Evolutionary conservation across 176 grass and related monocot species (phyloP), one percentile per base, ranked within the genome.

Genomic region (Raddia guianensis): DNA sequence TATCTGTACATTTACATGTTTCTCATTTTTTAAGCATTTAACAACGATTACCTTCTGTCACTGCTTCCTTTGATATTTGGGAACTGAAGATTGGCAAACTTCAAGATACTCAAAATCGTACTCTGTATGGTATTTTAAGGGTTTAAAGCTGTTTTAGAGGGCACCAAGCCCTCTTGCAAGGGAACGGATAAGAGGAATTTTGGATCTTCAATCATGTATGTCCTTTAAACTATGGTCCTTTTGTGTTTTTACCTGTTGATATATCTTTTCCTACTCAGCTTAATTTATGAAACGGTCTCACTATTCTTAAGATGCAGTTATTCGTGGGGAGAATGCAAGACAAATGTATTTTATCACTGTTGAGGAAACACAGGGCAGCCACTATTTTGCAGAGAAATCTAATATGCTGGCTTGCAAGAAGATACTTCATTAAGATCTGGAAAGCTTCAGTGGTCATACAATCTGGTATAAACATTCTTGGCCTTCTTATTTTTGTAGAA

Each of bases 81-180:
- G 79, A 78, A 75, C 40, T 83, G 80, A 85, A 99, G 96, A 93
- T 99, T 70, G 90, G 96, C 50, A 73, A 85, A 45, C 96, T 99
- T 79, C 92, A 99, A 89, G 93, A 99, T 66, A 95, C 96, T 79
- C 93, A 92, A 74, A 99, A 90, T 79, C 88, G 84, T 47, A 99
- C 88, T 44, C 84, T 99, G 16, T 92, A 99, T 66, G 96, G 96
- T 67, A 93, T 99, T 91, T 93, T 99, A 83, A 93, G 96, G 86
- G 92, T 99, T 70, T 90, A 99, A 73, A 99, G 96, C 73, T 99
- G 96, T 91, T 99, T 99, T 33, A 73, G 96, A 91, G 96, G 96
- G 55, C 71, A 99, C 84, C 86, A 90, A 87, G 92, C 92, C 54
- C 90, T 19, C 83, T 90, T 79, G 96, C 83, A 42, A 95, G 79